Base-by-base conservation (phyloP, 2,329 filamentous ascomycete species). In the Escovopsis weberi region DNA sequence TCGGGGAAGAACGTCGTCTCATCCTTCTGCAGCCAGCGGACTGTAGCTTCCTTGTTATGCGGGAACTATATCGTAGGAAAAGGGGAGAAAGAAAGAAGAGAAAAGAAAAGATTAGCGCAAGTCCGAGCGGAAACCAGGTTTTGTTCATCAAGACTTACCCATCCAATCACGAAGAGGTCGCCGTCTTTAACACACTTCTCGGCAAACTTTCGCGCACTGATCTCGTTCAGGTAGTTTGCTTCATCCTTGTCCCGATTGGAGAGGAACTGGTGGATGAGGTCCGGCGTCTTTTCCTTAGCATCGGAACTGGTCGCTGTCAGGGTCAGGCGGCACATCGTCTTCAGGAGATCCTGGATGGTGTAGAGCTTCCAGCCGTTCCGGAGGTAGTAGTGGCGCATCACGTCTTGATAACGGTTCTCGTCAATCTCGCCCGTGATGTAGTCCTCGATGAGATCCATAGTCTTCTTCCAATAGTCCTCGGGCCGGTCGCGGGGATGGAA, bases 121-220 rank as follows among this genome's bases (percentile, higher is more conserved):
- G 23, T 3, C 23, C 23, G 23, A 23, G 23, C 4, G 36, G 35
- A n/a, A 7, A 6, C 12, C 34, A 18, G 26, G 15, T 4, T 4
- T 5, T 23, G 26, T 11, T 32, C 28, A 12, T 33, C 40, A 26
- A 8, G 26, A 78, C 86, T 74, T 78, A 95, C 89, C 70, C 82
- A 96, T 57, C 81, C 80, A 50, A 96, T 80, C 40, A 86, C 78
- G 61, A 94, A 96, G 48, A 94, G 76, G 55, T 96, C 89, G 12
- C 82, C 83, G 49, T 96, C 89, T 66, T 93, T 94, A 51, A 91
- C 79, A 56, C 86, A 80, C 62, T 91, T 91, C 63, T 95, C 87
- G 1, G 91, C 87, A 57, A 86, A 85, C 62, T 93, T 94, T 47
- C 89, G 79, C 47, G 89, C 86, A 54, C 82, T 85, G 46, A 94